Percentiles rank a stretch among this genome's conserved stretches.
phyloP scores from a whole-genome alignment of 176 grass and related monocot species.

The Oryza glaberrima region DNA sequence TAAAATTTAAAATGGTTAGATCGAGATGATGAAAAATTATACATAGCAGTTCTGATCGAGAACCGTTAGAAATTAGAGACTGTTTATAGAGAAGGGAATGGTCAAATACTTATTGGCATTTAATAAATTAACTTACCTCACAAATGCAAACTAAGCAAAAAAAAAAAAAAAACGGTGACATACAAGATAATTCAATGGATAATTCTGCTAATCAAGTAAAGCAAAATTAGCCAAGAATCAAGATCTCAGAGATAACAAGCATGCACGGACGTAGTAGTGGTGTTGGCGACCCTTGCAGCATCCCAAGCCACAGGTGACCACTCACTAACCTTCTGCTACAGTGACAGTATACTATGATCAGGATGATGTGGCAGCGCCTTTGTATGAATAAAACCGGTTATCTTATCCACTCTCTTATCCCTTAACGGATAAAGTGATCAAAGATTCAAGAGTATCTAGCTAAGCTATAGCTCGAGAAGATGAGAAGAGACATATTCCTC shows the following conservation, averaged over 20 bases:
- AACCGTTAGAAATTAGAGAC: not conserved
- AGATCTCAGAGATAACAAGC: not conserved
- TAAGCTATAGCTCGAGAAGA: not conserved
- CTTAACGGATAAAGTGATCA: slow-evolving; percentile 4
- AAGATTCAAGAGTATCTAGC: not conserved
- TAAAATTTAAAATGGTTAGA: no score
- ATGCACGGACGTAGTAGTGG: not conserved
- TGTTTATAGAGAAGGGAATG: not conserved
- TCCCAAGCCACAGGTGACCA: slow-evolving; percentile 17
- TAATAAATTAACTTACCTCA: not conserved
- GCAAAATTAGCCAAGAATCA: not conserved
- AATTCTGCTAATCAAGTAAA: not conserved
- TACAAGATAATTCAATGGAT: not conserved
- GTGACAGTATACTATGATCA: slow-evolving; percentile 9
- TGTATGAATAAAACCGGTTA: not conserved
- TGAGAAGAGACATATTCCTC: not conserved
- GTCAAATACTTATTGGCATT: not conserved
- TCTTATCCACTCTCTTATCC: slow-evolving; percentile 42
- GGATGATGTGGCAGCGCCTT: slow-evolving; percentile 36
- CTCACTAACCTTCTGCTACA: not conserved
- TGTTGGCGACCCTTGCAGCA: not conserved
- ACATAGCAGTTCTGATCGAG: no score
- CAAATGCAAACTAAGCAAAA: not conserved
- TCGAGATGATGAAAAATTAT: no score
- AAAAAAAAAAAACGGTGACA: not conserved